Base-by-base conservation (phyloP, 306 rosid species). In the Carpinus fangiana region DNA sequence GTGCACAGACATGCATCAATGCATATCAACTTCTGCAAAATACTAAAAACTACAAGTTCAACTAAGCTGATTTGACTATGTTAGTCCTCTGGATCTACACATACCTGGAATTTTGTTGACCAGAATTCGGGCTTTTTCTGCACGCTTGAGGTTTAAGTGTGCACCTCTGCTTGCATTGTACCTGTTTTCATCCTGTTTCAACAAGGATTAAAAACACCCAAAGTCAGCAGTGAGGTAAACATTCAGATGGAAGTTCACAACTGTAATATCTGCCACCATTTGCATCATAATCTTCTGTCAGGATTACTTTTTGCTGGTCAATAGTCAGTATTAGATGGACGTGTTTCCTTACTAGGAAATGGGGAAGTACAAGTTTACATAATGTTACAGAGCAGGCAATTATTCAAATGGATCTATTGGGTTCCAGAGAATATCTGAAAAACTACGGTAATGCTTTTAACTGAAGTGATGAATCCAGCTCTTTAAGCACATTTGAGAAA, bases 81-180 rank as follows among this genome's bases (percentile, higher is more conserved):
- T 16, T 61, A 75, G 23, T 79, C 57, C 36, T n/a, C 80, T 53
- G 68, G 52, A 65, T 57, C 77, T 62, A 74, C 68, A 77, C 51
- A 52, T 82, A 92, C 98, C 94, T 78, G 99, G 97, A 81, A 96
- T 93, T 85, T 96, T 96, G 85, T 93, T 96, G 78, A 96, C 99
- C 82, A 96, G 79, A 84, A 96, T 86, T 75, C 99, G 90, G 64
- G 99, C 98, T 83, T 90, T 96, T 86, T 96, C 99, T 14, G 99
- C 99, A 73, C 99, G 97, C 80, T 96, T 96, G 79, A 96, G 97
- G 88, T 91, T 96, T 77, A 96, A 80, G 86, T 96, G 99, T n/a
- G 99, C 99, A 66, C 99, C 99, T 85, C 99, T 89, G 84, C 99
- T 96, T 46, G 97, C 96, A 86, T 96, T 96, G 20, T 96, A 96